Evolutionary conservation across 2,329 filamentous ascomycete genomes (phyloP).

Genomic region (Colletotrichum tabaci): DNA sequence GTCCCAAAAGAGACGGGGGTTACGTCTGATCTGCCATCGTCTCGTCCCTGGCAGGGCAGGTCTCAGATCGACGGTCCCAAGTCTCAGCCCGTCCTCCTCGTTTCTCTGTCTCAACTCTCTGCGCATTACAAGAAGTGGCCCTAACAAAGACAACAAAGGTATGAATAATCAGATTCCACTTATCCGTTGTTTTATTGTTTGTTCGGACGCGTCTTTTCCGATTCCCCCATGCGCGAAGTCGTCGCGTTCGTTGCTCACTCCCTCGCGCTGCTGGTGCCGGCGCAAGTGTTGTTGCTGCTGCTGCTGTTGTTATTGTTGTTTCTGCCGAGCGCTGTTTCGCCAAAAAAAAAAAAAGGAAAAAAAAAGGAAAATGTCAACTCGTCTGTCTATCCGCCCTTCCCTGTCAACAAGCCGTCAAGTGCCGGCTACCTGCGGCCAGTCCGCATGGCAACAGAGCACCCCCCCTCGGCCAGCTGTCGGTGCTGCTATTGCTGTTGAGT

Average conservation of each 20-base stretch:
- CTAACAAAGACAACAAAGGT: slow-evolving; percentile 12
- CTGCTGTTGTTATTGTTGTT: background rate
- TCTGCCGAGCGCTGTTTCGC: slow-evolving; percentile 3
- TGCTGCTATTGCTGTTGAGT: background rate
- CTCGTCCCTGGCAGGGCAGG: slow-evolving; percentile 31
- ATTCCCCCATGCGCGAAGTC: slow-evolving; percentile 1
- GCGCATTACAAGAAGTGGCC: background rate
- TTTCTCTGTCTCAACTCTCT: slow-evolving; percentile 14
- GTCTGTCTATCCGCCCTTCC: slow-evolving; percentile 15
- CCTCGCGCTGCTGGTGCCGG: slow-evolving; percentile 5
- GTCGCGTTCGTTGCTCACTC: slow-evolving; percentile 1
- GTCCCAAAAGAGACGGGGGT: slow-evolving; percentile 21
- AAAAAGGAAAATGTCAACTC: background rate
- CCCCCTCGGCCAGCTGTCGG: slow-evolving; percentile 4
- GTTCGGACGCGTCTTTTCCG: slow-evolving; percentile 1
- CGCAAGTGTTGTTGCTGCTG: slow-evolving; percentile 3
- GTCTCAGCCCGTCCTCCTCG: slow-evolving; percentile 18
- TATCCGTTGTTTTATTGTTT: slow-evolving; percentile 3
- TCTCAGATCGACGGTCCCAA: slow-evolving; percentile 2
- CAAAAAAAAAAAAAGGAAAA: too few relatives aligned
- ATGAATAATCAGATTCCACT: background rate
- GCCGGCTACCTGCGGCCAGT: slow-evolving; percentile 35
- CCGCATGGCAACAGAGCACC: slow-evolving; percentile 23
- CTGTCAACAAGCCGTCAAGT: slow-evolving; percentile 39
- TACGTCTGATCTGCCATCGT: slow-evolving; percentile 28